Conservation (phyloP, 1,139 yeast species). For the Entelexis sorbosivorans region DNA sequence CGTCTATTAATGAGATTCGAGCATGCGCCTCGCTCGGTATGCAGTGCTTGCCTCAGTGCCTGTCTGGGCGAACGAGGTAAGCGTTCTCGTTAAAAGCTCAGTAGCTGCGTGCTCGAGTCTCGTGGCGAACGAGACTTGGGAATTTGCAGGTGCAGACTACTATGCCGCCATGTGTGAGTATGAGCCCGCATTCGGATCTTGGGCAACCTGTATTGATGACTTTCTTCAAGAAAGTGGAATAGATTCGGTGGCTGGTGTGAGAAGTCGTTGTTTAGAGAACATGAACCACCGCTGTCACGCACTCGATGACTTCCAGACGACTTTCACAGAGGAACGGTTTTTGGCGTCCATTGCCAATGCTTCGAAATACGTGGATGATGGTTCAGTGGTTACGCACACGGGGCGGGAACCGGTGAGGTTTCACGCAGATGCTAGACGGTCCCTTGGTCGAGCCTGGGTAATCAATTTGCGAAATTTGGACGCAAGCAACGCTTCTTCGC, state of each 20-base stretch:
- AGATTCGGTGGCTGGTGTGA: not conserved
- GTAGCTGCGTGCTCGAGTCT: not conserved
- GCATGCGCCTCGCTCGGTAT: not conserved
- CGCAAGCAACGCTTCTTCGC: not conserved
- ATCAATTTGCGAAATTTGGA: constrained; percentile 1
- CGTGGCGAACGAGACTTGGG: not conserved
- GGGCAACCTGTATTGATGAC: constrained; percentile 9
- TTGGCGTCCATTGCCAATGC: not conserved
- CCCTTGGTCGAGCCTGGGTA: not conserved
- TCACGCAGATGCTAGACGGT: not conserved
- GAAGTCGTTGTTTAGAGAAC: not conserved
- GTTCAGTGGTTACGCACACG: not conserved
- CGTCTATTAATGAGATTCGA: not conserved
- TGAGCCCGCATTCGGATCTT: constrained; percentile 13
- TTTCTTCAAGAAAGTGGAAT: not conserved
- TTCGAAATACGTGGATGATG: not conserved
- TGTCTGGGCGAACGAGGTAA: not conserved
- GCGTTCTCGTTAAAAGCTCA: not conserved
- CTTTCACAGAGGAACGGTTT: not conserved
- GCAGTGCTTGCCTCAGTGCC: not conserved
- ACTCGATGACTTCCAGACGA: not conserved
- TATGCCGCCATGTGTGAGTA: constrained; percentile 8
- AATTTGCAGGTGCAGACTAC: not conserved
- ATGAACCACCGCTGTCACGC: constrained; percentile 2
- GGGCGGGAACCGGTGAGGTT: not conserved